A percentile compares a stretch with the other conserved stretches of the same genome.
phyloP scores from a whole-genome alignment of 208 protist genomes.

The Crithidia acanthocephali region DNA sequence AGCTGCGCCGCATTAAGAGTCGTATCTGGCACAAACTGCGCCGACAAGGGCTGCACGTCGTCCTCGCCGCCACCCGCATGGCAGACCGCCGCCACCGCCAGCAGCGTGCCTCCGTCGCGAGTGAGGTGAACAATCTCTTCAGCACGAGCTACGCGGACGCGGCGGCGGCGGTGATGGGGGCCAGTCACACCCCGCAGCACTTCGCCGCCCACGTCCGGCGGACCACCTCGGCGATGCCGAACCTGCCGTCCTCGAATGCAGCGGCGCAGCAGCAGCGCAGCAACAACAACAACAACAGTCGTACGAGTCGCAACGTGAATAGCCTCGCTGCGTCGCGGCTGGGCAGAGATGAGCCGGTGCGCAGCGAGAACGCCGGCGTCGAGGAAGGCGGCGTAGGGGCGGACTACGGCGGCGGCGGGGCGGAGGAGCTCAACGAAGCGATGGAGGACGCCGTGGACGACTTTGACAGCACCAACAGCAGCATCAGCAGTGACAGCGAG shows the following conservation, averaged over 20 bases:
- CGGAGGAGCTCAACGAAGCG: slow-evolving; percentile 15
- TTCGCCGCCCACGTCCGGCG: neutral
- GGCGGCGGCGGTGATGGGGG: slow-evolving; percentile 7
- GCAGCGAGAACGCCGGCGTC: slow-evolving; percentile 1
- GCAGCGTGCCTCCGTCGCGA: slow-evolving; percentile 17
- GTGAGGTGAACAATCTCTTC: slow-evolving; percentile 21
- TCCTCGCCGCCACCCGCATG: slow-evolving; percentile 46
- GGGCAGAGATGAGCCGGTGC: neutral
- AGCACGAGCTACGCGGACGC: slow-evolving; percentile 3
- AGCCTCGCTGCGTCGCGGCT: neutral
- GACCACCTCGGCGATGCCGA: neutral
- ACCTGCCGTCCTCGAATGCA: neutral
- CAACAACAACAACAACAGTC: neutral
- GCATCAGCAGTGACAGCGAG: slow-evolving; percentile 11
- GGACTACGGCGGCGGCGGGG: slow-evolving; percentile 9
- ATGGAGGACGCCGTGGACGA: slow-evolving; percentile 4
- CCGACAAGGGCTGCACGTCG: slow-evolving; percentile 40
- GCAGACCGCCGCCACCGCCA: slow-evolving; percentile 36
- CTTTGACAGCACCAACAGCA: slow-evolving; percentile 20
- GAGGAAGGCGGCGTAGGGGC: slow-evolving; percentile 16
- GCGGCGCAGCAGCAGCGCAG: neutral
- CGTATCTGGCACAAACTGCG: slow-evolving; percentile 38
- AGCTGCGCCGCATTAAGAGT: slow-evolving; percentile 40
- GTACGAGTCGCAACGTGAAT: no score
- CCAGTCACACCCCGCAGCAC: slow-evolving; percentile 5